Conservation (phyloP, 768 basidiomycete genomes). For the Tephrocybe sp. region DNA sequence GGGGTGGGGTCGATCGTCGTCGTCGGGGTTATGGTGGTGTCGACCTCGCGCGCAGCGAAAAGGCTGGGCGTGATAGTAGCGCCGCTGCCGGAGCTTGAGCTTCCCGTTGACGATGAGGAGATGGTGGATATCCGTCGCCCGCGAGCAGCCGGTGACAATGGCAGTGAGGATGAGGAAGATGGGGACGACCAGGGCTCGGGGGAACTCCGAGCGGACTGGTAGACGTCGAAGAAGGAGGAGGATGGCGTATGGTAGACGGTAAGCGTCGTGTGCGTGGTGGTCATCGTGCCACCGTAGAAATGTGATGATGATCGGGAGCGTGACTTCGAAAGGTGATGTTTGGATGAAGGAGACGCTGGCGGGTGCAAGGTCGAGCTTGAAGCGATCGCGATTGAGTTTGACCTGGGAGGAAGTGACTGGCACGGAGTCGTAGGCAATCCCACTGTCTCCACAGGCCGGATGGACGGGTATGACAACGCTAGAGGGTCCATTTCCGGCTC, state of each 20-base stretch:
- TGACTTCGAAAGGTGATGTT: constrained; percentile 35
- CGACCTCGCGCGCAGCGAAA: constrained; percentile 41
- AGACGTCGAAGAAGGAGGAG: constrained; percentile 70
- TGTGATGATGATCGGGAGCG: constrained; percentile 47
- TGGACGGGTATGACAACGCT: constrained; percentile 21
- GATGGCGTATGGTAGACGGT: constrained; percentile 78
- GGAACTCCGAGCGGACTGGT: constrained; percentile 61
- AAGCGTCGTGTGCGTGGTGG: constrained; percentile 55
- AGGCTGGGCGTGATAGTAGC: constrained; percentile 63
- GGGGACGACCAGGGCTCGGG: constrained; percentile 40
- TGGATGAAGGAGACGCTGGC: constrained; percentile 28
- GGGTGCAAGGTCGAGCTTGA: constrained; percentile 25
- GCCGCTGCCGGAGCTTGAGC: constrained; percentile 49
- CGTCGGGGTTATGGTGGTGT: constrained; percentile 13
- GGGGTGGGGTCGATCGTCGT: constrained; percentile 10
- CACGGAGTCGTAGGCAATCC: constrained; percentile 13
- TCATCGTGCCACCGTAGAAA: constrained; percentile 50
- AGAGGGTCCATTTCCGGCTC: constrained; percentile 17
- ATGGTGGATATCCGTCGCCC: constrained; percentile 27
- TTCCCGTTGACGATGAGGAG: constrained; percentile 26
- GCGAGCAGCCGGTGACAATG: constrained; percentile 20
- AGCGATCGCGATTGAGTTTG: constrained; percentile 28
- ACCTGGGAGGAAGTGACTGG: constrained; percentile 6
- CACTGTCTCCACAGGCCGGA: constrained; percentile 15
- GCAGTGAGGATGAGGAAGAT: constrained; percentile 4